Conservation (phyloP, 129 eudicot genomes). For the Arctium minus region DNA sequence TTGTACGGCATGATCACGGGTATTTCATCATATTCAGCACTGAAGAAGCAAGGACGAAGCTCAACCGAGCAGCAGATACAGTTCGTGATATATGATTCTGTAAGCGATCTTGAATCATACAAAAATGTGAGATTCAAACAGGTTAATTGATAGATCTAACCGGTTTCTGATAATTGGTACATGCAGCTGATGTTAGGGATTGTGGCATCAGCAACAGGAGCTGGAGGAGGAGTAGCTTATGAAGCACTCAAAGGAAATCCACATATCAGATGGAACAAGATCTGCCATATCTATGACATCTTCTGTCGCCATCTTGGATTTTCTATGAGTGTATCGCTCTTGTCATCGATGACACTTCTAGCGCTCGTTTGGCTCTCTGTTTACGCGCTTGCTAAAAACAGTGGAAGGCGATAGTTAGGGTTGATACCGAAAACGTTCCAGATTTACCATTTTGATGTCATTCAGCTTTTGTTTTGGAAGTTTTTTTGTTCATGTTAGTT, state of each 20-base stretch:
- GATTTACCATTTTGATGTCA: background rate
- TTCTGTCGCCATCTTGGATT: constrained; percentile 55
- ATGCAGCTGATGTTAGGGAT: constrained; percentile 66
- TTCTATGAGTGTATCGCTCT: constrained; percentile 33
- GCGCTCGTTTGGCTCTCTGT: constrained; percentile 47
- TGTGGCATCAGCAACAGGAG: constrained; percentile 62
- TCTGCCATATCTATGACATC: constrained; percentile 44
- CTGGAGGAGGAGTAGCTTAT: constrained; percentile 67
- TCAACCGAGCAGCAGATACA: constrained; percentile 28
- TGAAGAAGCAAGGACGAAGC: constrained; percentile 38
- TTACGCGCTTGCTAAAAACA: constrained; percentile 38
- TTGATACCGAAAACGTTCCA: background rate
- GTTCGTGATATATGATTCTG: constrained; percentile 53
- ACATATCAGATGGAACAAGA: constrained; percentile 47
- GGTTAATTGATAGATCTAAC: background rate
- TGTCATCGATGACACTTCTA: constrained; percentile 40
- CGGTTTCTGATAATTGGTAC: background rate
- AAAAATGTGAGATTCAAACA: background rate
- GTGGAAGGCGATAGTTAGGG: constrained; percentile 4
- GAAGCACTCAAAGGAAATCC: constrained; percentile 63
- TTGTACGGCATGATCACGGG: constrained; percentile 54
- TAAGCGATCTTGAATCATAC: constrained; percentile 22
- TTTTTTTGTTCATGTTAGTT: background rate
- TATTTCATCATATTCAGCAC: constrained; percentile 28
- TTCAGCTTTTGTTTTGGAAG: background rate